These are phyloP conservation scores for Vitellaria paradoxa DNA, from an alignment of 179 eudicot species.

Conservation along the genomic window DNA sequence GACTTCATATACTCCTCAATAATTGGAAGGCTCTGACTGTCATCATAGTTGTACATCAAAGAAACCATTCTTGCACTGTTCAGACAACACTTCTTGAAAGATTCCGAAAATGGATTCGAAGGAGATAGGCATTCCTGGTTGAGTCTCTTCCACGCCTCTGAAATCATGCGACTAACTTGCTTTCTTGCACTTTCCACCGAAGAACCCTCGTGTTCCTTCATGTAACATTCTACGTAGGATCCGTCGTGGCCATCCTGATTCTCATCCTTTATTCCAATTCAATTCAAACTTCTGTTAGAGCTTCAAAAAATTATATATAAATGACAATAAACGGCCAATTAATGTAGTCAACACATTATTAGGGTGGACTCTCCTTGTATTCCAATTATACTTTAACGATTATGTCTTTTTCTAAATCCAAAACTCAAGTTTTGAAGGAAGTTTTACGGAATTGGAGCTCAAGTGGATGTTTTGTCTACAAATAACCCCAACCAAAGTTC, in stretches of 20 bases:
- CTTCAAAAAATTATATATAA: too few relatives aligned
- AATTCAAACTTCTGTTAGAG: neutral
- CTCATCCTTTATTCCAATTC: constrained; percentile 19
- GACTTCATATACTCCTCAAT: constrained; percentile 25
- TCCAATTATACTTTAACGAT: too few relatives aligned
- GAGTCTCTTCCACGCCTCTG: constrained; percentile 36
- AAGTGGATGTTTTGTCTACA: too few relatives aligned
- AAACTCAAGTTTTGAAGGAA: too few relatives aligned
- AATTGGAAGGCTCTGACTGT: constrained; percentile 27
- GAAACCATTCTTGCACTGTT: constrained; percentile 40
- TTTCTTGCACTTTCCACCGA: constrained; percentile 12
- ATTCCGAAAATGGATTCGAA: constrained; percentile 18
- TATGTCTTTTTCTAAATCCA: too few relatives aligned
- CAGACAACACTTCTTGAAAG: constrained; percentile 23
- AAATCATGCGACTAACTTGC: constrained; percentile 24
- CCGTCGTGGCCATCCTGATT: constrained; percentile 30
- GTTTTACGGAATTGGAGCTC: too few relatives aligned
- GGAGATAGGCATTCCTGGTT: constrained; percentile 22
- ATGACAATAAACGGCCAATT: too few relatives aligned
- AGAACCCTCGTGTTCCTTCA: constrained; percentile 18
- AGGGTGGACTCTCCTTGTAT: too few relatives aligned
- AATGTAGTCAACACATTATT: too few relatives aligned
- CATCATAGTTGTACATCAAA: constrained; percentile 31
- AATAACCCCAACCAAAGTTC: too few relatives aligned
- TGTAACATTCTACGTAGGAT: constrained; percentile 27